phyloP scores from a whole-genome alignment of 2,329 filamentous ascomycete species.

The Aspergillus sp. region DNA sequence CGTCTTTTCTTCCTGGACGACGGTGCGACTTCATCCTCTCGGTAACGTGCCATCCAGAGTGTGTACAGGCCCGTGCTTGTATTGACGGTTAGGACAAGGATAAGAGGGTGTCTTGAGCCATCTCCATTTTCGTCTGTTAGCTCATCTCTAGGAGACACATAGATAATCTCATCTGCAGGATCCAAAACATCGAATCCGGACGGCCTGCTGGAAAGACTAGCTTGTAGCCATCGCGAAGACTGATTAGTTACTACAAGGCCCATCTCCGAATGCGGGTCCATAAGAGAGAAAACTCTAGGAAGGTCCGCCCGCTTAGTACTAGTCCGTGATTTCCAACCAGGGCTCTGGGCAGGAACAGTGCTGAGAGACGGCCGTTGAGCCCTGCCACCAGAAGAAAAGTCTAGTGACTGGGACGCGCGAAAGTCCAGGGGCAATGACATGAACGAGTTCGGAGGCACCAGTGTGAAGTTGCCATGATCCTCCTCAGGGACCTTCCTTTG shows the following conservation, averaged over 20 bases:
- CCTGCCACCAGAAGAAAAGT: conserved; percentile 37
- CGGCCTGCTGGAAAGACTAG: conserved; percentile 30
- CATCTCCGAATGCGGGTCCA: conserved; percentile 82
- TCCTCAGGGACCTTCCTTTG: conserved; percentile 70
- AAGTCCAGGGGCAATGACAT: conserved; percentile 62
- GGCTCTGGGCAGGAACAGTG: conserved; percentile 58
- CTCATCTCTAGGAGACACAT: conserved; percentile 72
- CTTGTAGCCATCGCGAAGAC: conserved; percentile 37
- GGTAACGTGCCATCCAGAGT: conserved; percentile 81
- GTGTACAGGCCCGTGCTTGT: conserved; percentile 76
- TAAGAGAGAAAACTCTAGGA: conserved; percentile 76
- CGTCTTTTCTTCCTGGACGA: conserved; percentile 46
- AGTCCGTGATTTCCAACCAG: conserved; percentile 60
- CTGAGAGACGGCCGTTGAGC: conserved; percentile 52
- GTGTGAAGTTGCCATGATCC: conserved; percentile 37
- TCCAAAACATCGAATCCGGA: conserved; percentile 65
- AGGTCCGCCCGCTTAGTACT: conserved; percentile 57
- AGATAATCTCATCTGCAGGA: conserved; percentile 79
- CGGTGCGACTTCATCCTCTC: conserved; percentile 66
- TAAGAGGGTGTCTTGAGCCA: conserved; percentile 58
- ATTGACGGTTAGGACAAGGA: conserved; percentile 81
- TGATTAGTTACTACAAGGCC: conserved; percentile 73
- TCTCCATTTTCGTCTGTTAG: conserved; percentile 30
- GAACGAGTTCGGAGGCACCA: conserved; percentile 81
- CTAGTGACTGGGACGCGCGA: conserved; percentile 40